Evolutionary conservation across 441 rosid genomes (phyloP).

Genomic region (Pelargonium citronellum): DNA sequence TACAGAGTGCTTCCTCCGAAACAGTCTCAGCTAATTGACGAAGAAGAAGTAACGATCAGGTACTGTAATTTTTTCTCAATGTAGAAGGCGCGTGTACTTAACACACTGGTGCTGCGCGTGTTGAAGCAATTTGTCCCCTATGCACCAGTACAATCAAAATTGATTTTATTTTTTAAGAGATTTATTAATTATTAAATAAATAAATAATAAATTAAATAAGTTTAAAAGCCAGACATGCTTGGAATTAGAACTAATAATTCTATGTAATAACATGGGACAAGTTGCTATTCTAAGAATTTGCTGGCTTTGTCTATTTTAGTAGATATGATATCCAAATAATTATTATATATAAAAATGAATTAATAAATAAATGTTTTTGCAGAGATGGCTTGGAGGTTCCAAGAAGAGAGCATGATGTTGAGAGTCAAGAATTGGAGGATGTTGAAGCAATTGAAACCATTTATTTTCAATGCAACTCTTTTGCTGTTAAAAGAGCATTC

Average conservation of each 20-base stretch:
- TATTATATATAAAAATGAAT: neutral
- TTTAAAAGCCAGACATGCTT: conserved; percentile 16
- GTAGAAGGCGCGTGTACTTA: neutral
- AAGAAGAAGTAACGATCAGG: conserved; percentile 42
- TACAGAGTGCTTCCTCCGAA: conserved; percentile 47
- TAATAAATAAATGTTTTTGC: conserved; percentile 6
- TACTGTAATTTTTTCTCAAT: conserved; percentile 10
- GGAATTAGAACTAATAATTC: conserved; percentile 19
- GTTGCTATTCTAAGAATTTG: conserved; percentile 16
- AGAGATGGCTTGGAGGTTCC: conserved; percentile 48
- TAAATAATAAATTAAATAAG: neutral
- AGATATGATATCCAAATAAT: neutral
- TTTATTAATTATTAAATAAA: too few relatives aligned
- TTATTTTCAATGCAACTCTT: conserved; percentile 35
- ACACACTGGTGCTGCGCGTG: too few relatives aligned
- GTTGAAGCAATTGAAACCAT: conserved; percentile 24
- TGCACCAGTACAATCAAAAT: too few relatives aligned
- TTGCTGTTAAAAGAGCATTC: conserved; percentile 40
- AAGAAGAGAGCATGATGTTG: conserved; percentile 27
- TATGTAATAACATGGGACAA: neutral
- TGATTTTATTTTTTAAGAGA: too few relatives aligned
- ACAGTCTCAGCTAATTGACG: conserved; percentile 43
- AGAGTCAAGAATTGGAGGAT: conserved; percentile 15
- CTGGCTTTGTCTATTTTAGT: neutral
- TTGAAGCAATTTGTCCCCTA: too few relatives aligned